These are phyloP conservation scores for Tuber indicum DNA, from an alignment of 495 filamentous ascomycete species.

Conservation along the genomic window DNA sequence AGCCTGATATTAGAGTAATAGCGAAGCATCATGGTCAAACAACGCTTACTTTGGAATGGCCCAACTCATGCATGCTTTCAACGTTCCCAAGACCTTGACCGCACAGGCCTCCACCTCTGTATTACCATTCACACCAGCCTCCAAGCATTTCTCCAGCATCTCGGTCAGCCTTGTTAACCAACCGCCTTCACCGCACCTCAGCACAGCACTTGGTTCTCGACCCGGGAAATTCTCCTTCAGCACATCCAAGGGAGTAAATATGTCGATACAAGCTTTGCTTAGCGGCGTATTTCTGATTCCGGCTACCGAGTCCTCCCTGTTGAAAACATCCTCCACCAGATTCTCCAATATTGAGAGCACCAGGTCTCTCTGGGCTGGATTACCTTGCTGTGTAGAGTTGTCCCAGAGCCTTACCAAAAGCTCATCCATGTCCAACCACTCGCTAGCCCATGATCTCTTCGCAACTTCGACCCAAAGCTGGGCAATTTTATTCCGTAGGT, in stretches of 20 bases:
- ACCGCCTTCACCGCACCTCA: constrained; percentile 71
- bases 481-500: constrained; percentile 88
- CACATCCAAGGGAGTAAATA: constrained; percentile 75
- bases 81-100: constrained; percentile 64
- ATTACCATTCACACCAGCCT: constrained; percentile 56
- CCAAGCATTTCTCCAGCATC: constrained; percentile 66
- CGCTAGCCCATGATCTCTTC: constrained; percentile 81
- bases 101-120: constrained; percentile 60
- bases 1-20: constrained; percentile 1
- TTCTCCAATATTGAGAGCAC: constrained; percentile 80
- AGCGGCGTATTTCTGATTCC: constrained; percentile 73
- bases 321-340: constrained; percentile 92
- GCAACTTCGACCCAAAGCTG: constrained; percentile 91
- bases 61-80: constrained; percentile 76
- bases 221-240: constrained; percentile 66
- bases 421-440: constrained; percentile 93
- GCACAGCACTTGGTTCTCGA: constrained; percentile 54
- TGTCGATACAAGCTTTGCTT: constrained; percentile 82
- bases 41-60: constrained; percentile 56
- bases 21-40: neutral
- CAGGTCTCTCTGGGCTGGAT: constrained; percentile 44
- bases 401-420: constrained; percentile 75
- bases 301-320: constrained; percentile 76
- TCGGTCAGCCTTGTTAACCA: constrained; percentile 75
- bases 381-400: constrained; percentile 36